Evolutionary conservation across 2,329 filamentous ascomycete species (phyloP).

Genomic region (Fusarium transvaalense): DNA sequence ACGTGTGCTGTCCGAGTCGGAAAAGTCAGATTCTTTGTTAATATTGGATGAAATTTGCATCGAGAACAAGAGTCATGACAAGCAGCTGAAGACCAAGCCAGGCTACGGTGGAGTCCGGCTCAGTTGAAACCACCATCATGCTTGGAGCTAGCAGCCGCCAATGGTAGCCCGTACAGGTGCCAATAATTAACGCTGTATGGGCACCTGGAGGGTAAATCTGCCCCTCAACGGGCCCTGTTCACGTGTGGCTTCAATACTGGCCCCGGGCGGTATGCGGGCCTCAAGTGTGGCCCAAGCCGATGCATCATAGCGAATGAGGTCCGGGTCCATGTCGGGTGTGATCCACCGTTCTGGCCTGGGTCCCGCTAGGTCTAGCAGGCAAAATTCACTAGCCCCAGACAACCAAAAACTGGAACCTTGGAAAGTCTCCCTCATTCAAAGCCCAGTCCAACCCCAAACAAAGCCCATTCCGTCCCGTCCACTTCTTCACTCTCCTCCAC

Average conservation of each 20-base stretch:
- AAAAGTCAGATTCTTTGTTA: not conserved
- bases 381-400: conserved; percentile 41
- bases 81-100: conserved; percentile 1
- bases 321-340: no score
- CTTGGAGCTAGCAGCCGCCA: conserved; percentile 5
- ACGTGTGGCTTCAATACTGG: conserved; percentile 29
- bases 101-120: conserved; percentile 10
- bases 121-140: conserved; percentile 14
- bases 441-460: conserved; percentile 32
- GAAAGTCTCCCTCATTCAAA: conserved; percentile 39
- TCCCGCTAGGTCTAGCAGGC: conserved; percentile 22
- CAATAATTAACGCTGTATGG: conserved; percentile 16
- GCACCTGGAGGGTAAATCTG: conserved; percentile 18
- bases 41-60: conserved; percentile 1
- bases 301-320: conserved; percentile 35
- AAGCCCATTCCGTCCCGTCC: conserved; percentile 30
- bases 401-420: conserved; percentile 40
- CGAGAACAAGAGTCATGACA: conserved; percentile 29
- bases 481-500: conserved; percentile 37
- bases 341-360: conserved; percentile 14
- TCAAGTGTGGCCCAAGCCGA: conserved; percentile 26
- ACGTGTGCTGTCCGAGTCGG: conserved; percentile 15
- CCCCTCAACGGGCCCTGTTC: conserved; percentile 24
- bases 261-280: conserved; percentile 23
- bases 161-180: conserved; percentile 2